Evolutionary conservation across 768 basidiomycete species (phyloP), one percentile per base, ranked within the genome.

Genomic region (Trametes meyenii): DNA sequence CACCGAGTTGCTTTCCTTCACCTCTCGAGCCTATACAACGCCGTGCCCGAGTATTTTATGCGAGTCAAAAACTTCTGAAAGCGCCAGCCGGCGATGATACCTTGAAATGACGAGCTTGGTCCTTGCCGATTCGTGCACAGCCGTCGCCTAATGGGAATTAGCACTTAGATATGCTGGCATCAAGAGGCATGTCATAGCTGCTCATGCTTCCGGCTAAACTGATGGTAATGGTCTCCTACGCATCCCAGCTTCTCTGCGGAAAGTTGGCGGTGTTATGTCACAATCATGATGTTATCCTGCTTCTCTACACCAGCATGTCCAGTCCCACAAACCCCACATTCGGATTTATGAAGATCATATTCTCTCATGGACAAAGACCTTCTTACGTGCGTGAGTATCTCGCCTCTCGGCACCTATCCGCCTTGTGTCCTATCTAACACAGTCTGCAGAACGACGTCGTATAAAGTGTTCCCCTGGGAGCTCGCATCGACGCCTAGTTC

Each of bases 361-460:
- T 35, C 40, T 55, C 53, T 45, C 54, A 55, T 55, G 44, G 54
- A 55, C 54, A 45, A 44, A 45, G 44, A 36, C 19, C 26, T 13
- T 7, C 43, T 55, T 55, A 55, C 54, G 54, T 45, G 44, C 43
- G 44, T 55, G 33, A 21, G 44, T 4, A 19, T 33, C 24, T 13
- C 26, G n/a, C 10, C 16, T 10, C 14, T 33, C 21, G 48, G 21
- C 45, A 21, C 24, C 21, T 13, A 24, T 46, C 1, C 5, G 3
- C 5, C 1, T 17, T 21, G 17, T 19, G 21, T 19, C 21, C 45
- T 46, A 8, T 13, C 45, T 8, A 8, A 13, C 21, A 23, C 45
- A 24, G 6, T 23, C 12, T 23, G 45, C 19, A 44, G 43, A 33
- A 3, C 14, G 8, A 6, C 8, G 2, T 16, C 21, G 21, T 33